phyloP scores from a whole-genome alignment of 2,329 filamentous ascomycete genomes.

The Epichloe brachyelytri region DNA sequence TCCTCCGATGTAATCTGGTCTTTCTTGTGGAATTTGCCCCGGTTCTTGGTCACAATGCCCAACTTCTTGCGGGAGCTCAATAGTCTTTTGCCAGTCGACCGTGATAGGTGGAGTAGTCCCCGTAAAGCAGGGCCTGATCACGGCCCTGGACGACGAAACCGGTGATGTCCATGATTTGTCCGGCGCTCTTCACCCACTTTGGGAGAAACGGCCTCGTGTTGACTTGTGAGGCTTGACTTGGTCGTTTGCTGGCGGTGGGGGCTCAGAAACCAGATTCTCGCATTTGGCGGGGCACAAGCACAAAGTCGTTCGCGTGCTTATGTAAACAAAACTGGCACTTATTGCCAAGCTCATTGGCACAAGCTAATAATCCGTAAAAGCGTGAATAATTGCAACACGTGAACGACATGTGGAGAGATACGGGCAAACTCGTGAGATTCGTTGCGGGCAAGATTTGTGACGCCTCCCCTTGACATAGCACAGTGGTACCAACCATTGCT shows the following conservation, averaged over 20 bases:
- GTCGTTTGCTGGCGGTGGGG: background rate
- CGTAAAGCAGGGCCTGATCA: slow-evolving; percentile 73
- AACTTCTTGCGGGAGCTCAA: slow-evolving; percentile 77
- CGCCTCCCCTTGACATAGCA: too few species aligned
- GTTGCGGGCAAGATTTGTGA: too few species aligned
- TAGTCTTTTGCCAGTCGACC: slow-evolving; percentile 63
- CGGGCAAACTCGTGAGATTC: too few species aligned
- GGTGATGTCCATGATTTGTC: slow-evolving; percentile 69
- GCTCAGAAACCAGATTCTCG: background rate
- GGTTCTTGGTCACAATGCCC: slow-evolving; percentile 69
- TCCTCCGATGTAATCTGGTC: slow-evolving; percentile 59
- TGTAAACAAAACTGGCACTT: background rate
- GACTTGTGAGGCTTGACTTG: background rate
- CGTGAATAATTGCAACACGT: too few species aligned
- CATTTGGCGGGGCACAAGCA: background rate
- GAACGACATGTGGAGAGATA: too few species aligned
- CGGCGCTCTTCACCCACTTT: background rate
- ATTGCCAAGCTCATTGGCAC: too few species aligned
- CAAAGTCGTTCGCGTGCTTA: background rate
- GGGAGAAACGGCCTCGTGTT: background rate
- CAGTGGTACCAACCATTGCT: too few species aligned
- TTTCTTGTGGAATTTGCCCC: slow-evolving; percentile 71
- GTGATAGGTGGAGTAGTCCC: slow-evolving; percentile 80
- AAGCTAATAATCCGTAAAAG: too few species aligned
- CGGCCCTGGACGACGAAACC: slow-evolving; percentile 66